These are phyloP conservation scores for Mycena leptocephala DNA, from an alignment of 768 basidiomycete genomes.

Conservation along the genomic window DNA sequence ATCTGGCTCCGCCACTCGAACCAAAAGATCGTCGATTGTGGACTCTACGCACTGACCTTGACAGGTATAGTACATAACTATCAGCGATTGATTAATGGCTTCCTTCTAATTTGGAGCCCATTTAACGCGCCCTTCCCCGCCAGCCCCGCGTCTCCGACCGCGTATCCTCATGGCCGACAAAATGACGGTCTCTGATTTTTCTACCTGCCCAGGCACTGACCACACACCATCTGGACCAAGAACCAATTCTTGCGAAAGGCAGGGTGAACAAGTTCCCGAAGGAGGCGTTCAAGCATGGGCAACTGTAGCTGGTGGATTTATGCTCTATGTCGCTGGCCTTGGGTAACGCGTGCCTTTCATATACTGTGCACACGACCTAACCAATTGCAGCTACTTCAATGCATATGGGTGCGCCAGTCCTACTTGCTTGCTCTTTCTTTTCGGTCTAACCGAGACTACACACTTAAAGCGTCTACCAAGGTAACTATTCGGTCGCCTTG, in stretches of 20 bases:
- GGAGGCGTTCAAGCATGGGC: constrained; percentile 21
- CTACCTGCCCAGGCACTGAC: not conserved
- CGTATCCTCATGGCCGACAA: constrained; percentile 14
- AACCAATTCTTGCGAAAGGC: not conserved
- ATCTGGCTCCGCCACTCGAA: not conserved
- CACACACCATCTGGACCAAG: not conserved
- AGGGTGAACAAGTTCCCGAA: constrained; percentile 4
- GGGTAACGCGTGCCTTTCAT: constrained; percentile 11
- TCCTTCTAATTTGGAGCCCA: constrained; percentile 25
- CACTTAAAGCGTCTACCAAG: constrained; percentile 31
- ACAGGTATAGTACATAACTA: constrained; percentile 27
- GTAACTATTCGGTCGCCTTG: not conserved
- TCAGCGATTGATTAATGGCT: constrained; percentile 24
- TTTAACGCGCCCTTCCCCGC: constrained; percentile 16
- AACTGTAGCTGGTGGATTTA: constrained; percentile 24
- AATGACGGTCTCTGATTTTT: constrained; percentile 7
- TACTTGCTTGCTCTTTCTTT: not conserved
- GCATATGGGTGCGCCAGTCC: constrained; percentile 28
- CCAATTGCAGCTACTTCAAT: constrained; percentile 24
- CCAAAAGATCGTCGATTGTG: not conserved
- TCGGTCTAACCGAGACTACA: constrained; percentile 1
- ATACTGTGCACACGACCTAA: not conserved
- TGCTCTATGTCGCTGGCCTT: constrained; percentile 25
- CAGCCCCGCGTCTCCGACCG: constrained; percentile 10
- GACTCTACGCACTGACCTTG: not conserved